These are phyloP conservation scores for Dipteronia sinensis DNA, from an alignment of 345 rosid genomes.

Conservation along the genomic window DNA sequence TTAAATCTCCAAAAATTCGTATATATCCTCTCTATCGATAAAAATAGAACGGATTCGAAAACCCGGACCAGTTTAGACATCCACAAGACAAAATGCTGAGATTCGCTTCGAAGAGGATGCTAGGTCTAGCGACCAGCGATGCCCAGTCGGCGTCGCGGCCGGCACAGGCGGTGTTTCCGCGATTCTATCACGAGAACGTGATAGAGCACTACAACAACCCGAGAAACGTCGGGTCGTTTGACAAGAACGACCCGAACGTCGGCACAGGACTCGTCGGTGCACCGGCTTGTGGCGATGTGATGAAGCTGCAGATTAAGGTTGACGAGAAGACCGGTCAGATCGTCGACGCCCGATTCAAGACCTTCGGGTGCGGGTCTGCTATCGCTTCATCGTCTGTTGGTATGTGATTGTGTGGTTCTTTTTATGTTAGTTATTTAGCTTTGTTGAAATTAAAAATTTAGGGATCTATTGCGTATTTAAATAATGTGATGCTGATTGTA, in stretches of 20 bases:
- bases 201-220: slow-evolving; percentile 96
- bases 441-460: neutral
- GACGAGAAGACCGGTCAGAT: slow-evolving; percentile 85
- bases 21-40: neutral
- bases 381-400: slow-evolving; percentile 98
- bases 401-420: slow-evolving; percentile 25
- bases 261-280: slow-evolving; percentile 99
- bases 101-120: slow-evolving; percentile 46
- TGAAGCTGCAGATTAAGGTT: slow-evolving; percentile 97
- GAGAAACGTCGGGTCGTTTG: slow-evolving; percentile 93
- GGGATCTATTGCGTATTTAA: too few relatives aligned
- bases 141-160: slow-evolving; percentile 32
- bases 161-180: slow-evolving; percentile 32
- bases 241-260: slow-evolving; percentile 78
- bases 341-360: slow-evolving; percentile 91
- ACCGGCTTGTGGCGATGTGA: slow-evolving; percentile 98
- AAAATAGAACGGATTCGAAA: neutral
- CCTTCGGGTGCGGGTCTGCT: slow-evolving; percentile 98
- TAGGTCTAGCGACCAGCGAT: slow-evolving; percentile 39
- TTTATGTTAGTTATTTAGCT: neutral
- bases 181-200: slow-evolving; percentile 88
- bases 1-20: too few relatives aligned
- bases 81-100: slow-evolving; percentile 42
- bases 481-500: neutral
- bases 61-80: slow-evolving; percentile 9